Percentiles rank a stretch among this genome's conserved stretches.
Conservation (phyloP, 495 filamentous ascomycete species). For the Aspergillus asperescens region DNA sequence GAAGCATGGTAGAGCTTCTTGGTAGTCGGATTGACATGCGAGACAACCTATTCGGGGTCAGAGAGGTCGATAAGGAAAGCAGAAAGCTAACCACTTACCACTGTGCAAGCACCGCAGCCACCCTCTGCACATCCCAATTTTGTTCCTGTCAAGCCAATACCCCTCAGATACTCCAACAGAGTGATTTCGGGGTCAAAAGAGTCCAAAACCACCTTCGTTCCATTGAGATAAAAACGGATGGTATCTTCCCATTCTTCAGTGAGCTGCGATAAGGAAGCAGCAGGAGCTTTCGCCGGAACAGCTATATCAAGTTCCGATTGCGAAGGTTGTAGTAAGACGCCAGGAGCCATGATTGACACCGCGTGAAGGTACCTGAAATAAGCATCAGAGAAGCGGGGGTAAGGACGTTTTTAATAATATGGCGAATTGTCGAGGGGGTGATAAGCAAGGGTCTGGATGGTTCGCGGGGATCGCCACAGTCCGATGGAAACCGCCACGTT, state of each 20-base stretch:
- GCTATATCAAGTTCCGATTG: slow-evolving; percentile 42
- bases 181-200: slow-evolving; percentile 87
- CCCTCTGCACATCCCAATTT: slow-evolving; percentile 85
- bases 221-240: slow-evolving; percentile 88
- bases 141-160: slow-evolving; percentile 77
- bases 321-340: slow-evolving; percentile 42
- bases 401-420: slow-evolving; percentile 2
- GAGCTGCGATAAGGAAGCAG: slow-evolving; percentile 45
- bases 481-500: slow-evolving; percentile 23
- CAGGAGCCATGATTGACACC: slow-evolving; percentile 52
- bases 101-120: slow-evolving; percentile 94
- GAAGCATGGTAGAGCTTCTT: slow-evolving; percentile 85
- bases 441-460: slow-evolving; percentile 7
- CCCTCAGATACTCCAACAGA: slow-evolving; percentile 83
- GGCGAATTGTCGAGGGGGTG: neutral
- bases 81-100: slow-evolving; percentile 44
- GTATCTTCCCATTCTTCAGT: slow-evolving; percentile 63
- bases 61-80: neutral
- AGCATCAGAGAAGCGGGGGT: neutral
- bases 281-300: slow-evolving; percentile 6
- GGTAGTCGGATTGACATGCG: slow-evolving; percentile 86
- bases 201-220: slow-evolving; percentile 81
- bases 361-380: neutral
- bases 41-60: slow-evolving; percentile 56
- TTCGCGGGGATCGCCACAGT: slow-evolving; percentile 44